Conservation (phyloP, 306 rosid genomes). For the Sphenostylis stenocarpa region DNA sequence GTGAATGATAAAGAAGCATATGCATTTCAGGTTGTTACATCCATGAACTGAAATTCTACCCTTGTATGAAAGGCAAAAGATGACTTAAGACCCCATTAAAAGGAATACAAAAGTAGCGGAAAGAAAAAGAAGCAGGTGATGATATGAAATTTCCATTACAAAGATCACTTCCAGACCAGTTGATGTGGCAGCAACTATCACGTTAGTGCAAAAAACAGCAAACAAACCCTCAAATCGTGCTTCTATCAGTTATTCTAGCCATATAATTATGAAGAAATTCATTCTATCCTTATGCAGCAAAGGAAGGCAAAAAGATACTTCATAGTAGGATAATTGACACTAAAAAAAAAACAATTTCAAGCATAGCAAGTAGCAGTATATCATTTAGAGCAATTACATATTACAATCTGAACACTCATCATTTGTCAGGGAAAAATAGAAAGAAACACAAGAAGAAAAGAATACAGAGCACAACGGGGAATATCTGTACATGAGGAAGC, state of each 20-base stretch:
- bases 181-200: neutral
- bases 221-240: neutral
- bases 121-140: neutral
- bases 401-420: conserved; percentile 28
- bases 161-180: neutral
- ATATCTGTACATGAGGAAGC: conserved; percentile 40
- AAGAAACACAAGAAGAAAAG: neutral
- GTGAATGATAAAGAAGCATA: neutral
- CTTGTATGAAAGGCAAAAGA: neutral
- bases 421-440: neutral
- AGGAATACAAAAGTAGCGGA: neutral
- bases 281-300: neutral
- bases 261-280: conserved; percentile 1
- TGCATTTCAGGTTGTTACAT: neutral
- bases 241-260: neutral
- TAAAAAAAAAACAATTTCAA: neutral
- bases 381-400: conserved; percentile 25
- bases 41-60: conserved; percentile 3
- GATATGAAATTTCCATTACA: neutral
- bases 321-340: neutral
- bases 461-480: conserved; percentile 13
- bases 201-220: neutral
- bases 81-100: neutral
- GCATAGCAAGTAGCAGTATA: conserved; percentile 1
- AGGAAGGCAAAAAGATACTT: neutral